phyloP scores from a whole-genome alignment of 169 alveolate species.

The Eimeria necatrix region DNA sequence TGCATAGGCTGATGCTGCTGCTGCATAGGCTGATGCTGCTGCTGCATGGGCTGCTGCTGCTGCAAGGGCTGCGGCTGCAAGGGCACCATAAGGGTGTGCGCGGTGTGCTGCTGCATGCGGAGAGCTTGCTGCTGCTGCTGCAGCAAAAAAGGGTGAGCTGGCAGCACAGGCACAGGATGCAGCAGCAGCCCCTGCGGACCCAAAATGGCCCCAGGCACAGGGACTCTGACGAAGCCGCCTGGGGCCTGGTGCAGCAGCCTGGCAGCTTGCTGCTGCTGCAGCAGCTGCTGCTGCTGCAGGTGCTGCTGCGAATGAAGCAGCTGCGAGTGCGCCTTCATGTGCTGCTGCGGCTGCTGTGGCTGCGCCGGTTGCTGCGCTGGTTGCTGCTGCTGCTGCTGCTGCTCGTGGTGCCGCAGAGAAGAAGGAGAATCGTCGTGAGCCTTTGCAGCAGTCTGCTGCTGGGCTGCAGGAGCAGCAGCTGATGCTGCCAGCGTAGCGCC shows the following conservation, averaged over 20 bases:
- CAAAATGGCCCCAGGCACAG: conserved; percentile 6
- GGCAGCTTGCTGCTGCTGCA: conserved; percentile 13
- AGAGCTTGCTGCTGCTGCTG: conserved; percentile 11
- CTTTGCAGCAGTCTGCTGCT: neutral
- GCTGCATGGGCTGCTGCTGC: conserved; percentile 15
- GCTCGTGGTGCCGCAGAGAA: neutral
- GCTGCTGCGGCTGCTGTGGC: conserved; percentile 46
- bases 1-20: conserved; percentile 21
- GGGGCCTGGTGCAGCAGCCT: neutral
- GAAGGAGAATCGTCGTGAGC: neutral
- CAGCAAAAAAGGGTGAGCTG: neutral
- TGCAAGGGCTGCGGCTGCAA: neutral
- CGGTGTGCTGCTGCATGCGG: neutral
- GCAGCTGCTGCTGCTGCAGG: neutral
- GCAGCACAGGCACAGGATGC: conserved; percentile 5
- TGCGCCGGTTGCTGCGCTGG: neutral
- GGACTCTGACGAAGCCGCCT: neutral
- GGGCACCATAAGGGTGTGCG: neutral
- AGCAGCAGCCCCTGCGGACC: conserved; percentile 25
- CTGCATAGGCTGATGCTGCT: neutral
- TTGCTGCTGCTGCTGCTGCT: conserved; percentile 26
- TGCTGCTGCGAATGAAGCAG: neutral
- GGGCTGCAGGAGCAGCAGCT: neutral
- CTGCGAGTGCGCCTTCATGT: neutral
- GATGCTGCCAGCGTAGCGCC: neutral